phyloP scores from a whole-genome alignment of 2,329 filamentous ascomycete species.

The Hypocrella siamensis region DNA sequence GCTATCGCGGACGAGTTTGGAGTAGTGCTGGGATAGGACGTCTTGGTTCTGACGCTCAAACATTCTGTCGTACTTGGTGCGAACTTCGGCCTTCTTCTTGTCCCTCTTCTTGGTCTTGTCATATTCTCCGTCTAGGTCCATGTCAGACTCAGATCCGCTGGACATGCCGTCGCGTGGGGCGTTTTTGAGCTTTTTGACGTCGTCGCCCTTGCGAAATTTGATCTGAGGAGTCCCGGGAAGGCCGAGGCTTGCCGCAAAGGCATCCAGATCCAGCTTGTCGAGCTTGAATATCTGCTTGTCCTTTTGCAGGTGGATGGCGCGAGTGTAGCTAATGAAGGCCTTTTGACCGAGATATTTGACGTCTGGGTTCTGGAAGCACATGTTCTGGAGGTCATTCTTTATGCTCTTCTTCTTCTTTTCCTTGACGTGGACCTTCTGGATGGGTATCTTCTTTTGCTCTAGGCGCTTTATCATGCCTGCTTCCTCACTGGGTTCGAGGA shows the following conservation, averaged over 20 bases:
- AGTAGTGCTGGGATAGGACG: constrained; percentile 85
- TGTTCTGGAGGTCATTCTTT: constrained; percentile 71
- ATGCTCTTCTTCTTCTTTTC: constrained; percentile 83
- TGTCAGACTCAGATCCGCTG: constrained; percentile 42
- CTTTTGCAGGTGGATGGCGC: constrained; percentile 73
- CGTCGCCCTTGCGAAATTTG: constrained; percentile 81
- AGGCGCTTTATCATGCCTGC: constrained; percentile 76
- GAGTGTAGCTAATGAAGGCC: constrained; percentile 80
- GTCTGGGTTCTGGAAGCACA: constrained; percentile 90
- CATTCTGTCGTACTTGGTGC: constrained; percentile 96
- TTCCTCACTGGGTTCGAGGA: constrained; percentile 86
- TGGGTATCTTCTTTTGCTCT: constrained; percentile 77
- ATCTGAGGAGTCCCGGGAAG: constrained; percentile 85
- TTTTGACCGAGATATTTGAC: constrained; percentile 94
- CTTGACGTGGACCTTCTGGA: constrained; percentile 73
- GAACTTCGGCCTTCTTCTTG: constrained; percentile 56
- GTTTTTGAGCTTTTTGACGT: constrained; percentile 78
- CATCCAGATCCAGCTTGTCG: constrained; percentile 69
- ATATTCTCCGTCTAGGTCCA: constrained; percentile 29
- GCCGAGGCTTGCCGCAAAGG: constrained; percentile 70
- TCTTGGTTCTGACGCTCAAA: constrained; percentile 95
- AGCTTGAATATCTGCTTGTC: constrained; percentile 88
- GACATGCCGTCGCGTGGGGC: constrained; percentile 53
- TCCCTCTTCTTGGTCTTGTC: constrained; percentile 21
- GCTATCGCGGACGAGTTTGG: constrained; percentile 56